phyloP scores from a whole-genome alignment of 2,329 filamentous ascomycete genomes.

The Chaetomiaceae sp. region DNA sequence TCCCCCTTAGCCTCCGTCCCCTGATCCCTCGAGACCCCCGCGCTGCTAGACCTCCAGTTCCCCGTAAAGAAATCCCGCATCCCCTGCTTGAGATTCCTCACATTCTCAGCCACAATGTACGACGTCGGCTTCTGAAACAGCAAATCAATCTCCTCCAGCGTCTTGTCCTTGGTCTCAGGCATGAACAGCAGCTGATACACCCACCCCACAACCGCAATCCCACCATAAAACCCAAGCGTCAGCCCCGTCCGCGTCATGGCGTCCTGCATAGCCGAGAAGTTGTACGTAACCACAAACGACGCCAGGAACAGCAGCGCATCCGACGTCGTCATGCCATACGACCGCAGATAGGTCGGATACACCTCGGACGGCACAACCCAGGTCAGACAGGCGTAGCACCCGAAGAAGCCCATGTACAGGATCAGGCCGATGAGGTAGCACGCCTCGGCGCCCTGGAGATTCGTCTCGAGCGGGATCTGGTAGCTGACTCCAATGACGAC shows the following conservation, averaged over 20 bases:
- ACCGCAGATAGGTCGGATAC: conserved; percentile 11
- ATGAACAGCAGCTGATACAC: conserved; percentile 12
- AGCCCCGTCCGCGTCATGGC: conserved; percentile 10
- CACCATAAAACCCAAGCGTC: conserved; percentile 10
- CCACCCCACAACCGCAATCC: conserved; percentile 7
- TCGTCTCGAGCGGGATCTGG: conserved; percentile 4
- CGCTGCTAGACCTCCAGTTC: neutral
- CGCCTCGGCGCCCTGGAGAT: conserved; percentile 7
- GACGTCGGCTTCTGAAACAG: conserved; percentile 4
- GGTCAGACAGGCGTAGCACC: conserved; percentile 11
- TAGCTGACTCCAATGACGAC: conserved; percentile 11
- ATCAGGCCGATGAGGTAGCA: conserved; percentile 11
- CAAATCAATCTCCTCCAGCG: conserved; percentile 10
- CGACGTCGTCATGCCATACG: conserved; percentile 13
- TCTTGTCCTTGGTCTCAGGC: conserved; percentile 14
- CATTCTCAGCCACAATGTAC: conserved; percentile 5
- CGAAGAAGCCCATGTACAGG: conserved; percentile 12
- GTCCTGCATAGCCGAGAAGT: conserved; percentile 13
- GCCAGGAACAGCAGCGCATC: conserved; percentile 8
- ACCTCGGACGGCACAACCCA: conserved; percentile 14
- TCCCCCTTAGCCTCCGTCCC: no score
- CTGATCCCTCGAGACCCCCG: no score
- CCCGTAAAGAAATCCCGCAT: neutral
- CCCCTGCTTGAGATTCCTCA: conserved; percentile 1
- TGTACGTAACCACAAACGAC: conserved; percentile 11